Percentiles rank a stretch among this genome's conserved stretches.
These are phyloP conservation scores for Sugiyamaella sp. DNA, from an alignment of 1,139 yeast species.

Conservation along the genomic window DNA sequence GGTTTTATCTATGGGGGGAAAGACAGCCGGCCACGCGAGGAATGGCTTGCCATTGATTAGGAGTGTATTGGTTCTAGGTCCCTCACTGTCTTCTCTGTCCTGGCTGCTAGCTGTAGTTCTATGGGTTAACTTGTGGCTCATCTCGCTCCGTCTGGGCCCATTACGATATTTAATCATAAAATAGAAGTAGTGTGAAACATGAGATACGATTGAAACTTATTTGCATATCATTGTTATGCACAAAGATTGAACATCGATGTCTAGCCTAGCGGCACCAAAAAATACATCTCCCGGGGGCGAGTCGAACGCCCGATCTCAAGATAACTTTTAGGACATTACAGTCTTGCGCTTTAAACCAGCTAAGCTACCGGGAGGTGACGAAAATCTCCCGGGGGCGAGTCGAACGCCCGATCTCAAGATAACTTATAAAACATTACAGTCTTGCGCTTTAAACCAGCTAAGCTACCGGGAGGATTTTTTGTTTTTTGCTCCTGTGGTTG, in stretches of 20 bases:
- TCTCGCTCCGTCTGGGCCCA: no score
- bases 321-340: background rate
- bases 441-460: slow-evolving; percentile 65
- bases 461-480: slow-evolving; percentile 63
- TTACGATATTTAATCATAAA: no score
- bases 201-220: no score
- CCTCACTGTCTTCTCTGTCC: no score
- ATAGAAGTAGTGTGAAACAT: no score
- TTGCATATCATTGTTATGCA: no score
- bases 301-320: slow-evolving; percentile 4
- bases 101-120: no score
- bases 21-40: slow-evolving; percentile 41
- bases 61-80: no score
- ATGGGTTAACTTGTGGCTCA: no score
- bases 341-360: slow-evolving; percentile 3
- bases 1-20: slow-evolving; percentile 64
- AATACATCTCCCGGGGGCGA: slow-evolving; percentile 1
- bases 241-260: no score
- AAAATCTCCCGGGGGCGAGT: slow-evolving; percentile 77
- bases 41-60: slow-evolving; percentile 58
- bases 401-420: slow-evolving; percentile 87
- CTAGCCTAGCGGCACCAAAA: background rate
- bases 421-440: slow-evolving; percentile 63
- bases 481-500: background rate
- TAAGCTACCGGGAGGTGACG: background rate